Evolutionary conservation across 1,284 basidiomycete genomes (phyloP), one percentile per base, ranked within the genome.

Genomic region (Afroboletus lepidellus): DNA sequence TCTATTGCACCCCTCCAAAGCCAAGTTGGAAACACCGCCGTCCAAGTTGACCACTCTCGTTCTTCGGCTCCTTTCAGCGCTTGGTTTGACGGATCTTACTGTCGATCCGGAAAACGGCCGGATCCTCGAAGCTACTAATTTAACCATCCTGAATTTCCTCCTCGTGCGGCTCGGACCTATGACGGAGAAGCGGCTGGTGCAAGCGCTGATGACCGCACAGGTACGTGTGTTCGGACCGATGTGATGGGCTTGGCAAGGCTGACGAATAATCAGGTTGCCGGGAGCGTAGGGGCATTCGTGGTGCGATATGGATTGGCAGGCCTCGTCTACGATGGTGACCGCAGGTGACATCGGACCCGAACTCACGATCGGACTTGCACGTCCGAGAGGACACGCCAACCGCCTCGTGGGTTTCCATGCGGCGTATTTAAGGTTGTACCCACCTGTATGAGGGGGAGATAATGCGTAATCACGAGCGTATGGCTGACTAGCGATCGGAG

Each of bases 261-360:
- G 16, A 53, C 11, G 54, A 29, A 33, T 20, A 43, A 34, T 25
- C 50, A 90, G 85, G 69, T 87, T 33, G 69, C 75, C 8, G 88
- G 92, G 46, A 95, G 90, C 66, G 66, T 81, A 6, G 53, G 90
- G 7, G 94, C 91, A 8, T 96, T 96, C 66, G 74, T 79, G 25
- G 80, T 96, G 32, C 78, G 94, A 60, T 97, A 98, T 64, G 93
- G 92, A 7, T 76, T 94, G 16, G 91, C 92, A 7, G 83, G 87
- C 45, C 75, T 94, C 50, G 80, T 96, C 41, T 97, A 95, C 65
- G 93, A 95, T 64, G 92, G 91, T 8, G 91, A 94, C 73, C 78
- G 92, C 66, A 76, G 91, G 67, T 93, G 63, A 61, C 23, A 5
- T 30, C 33, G 18, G 32, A 41, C 18, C 27, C 20, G 50, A n/a